Conservation (phyloP, 179 eudicot genomes). For the Beta corolliflora region DNA sequence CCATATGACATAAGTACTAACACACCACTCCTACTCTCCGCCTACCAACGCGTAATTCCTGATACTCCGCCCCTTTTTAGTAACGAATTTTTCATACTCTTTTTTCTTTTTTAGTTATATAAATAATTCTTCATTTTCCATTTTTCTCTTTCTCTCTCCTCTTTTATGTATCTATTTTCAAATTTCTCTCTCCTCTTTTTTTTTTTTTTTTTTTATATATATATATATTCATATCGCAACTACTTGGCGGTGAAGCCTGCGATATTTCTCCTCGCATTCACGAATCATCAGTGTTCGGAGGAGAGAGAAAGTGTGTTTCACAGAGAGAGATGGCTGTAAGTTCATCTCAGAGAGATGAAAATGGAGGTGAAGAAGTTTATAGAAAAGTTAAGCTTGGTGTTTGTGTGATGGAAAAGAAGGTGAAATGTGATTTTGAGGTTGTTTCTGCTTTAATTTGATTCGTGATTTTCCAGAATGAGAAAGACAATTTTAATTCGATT, state of each 20-base stretch:
- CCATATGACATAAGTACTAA: too few relatives aligned
- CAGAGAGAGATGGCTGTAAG: constrained; percentile 27
- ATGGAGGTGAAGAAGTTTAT: constrained; percentile 21
- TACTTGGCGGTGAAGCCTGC: constrained; percentile 21
- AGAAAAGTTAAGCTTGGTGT: constrained; percentile 73
- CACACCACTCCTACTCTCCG: background rate
- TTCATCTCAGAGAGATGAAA: constrained; percentile 19
- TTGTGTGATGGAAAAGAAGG: constrained; percentile 99
- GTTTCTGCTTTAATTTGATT: constrained; percentile 35
- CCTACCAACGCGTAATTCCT: constrained; percentile 3
- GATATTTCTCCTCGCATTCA: background rate
- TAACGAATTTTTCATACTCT: background rate
- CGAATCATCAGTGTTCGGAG: background rate
- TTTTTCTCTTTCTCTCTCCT: background rate
- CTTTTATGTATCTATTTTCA: background rate
- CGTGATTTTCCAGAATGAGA: background rate
- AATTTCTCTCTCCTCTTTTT: background rate
- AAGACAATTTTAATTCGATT: background rate
- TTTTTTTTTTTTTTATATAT: background rate
- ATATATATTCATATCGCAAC: background rate
- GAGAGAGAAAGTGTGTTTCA: constrained; percentile 16
- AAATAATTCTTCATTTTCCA: background rate
- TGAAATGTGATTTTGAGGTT: constrained; percentile 98
- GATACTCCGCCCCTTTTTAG: constrained; percentile 15
- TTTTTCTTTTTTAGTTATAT: background rate